phyloP scores from a whole-genome alignment of 1,284 basidiomycete genomes.

The Ustilago bromivora region DNA sequence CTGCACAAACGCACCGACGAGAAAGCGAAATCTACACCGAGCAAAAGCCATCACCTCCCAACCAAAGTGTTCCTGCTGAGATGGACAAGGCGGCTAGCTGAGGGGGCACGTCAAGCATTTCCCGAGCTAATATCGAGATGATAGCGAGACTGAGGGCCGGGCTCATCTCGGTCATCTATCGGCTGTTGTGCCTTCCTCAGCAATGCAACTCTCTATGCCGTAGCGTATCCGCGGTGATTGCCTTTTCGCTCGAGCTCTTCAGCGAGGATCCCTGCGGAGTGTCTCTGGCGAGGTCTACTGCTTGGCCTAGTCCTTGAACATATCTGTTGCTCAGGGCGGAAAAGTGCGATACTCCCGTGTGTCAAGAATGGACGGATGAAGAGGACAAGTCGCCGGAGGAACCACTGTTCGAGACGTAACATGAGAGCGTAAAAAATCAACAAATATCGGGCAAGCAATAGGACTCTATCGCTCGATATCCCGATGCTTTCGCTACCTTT shows the following conservation, averaged over 20 bases:
- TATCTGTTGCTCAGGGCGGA: background rate
- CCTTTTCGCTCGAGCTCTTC: background rate
- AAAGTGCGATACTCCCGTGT: conserved; percentile 4
- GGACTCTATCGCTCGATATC: background rate
- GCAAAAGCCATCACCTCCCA: background rate
- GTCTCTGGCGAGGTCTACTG: background rate
- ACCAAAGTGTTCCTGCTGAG: no score
- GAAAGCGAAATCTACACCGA: conserved; percentile 24
- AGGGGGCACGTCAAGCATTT: no score
- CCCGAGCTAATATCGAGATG: no score
- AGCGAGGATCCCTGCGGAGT: conserved; percentile 17
- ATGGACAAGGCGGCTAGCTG: no score
- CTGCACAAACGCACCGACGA: conserved; percentile 23
- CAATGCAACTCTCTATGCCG: no score
- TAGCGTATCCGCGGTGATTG: no score
- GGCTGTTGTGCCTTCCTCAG: background rate
- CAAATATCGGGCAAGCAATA: background rate
- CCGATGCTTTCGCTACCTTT: background rate
- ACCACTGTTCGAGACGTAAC: background rate
- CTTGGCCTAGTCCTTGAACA: background rate
- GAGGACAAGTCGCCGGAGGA: background rate
- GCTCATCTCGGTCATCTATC: background rate
- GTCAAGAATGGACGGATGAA: background rate
- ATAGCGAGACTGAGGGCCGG: background rate
- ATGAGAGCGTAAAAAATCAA: background rate